Evolutionary conservation across 371 early-diverging fungal genomes (phyloP).

Genomic region (Rhizopus delemar): DNA sequence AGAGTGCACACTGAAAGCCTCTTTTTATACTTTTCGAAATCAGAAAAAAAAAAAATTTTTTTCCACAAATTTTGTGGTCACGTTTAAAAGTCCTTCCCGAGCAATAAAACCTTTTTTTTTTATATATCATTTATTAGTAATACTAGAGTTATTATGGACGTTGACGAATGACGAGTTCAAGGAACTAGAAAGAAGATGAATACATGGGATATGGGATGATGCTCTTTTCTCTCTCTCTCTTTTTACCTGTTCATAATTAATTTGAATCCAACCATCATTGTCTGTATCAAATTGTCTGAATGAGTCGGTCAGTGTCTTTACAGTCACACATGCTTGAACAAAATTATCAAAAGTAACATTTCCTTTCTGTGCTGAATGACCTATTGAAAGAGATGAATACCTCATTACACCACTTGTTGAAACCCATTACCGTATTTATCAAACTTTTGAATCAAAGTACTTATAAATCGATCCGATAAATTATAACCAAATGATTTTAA

Average conservation of each 20-base stretch:
- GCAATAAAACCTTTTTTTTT: no score
- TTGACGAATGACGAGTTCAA: constrained; percentile 37
- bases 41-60: constrained; percentile 15
- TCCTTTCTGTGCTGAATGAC: constrained; percentile 30
- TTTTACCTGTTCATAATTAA: constrained; percentile 73
- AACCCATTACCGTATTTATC: constrained; percentile 62
- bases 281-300: constrained; percentile 78
- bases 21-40: constrained; percentile 17
- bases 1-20: constrained; percentile 1
- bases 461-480: constrained; percentile 58
- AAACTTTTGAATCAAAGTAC: constrained; percentile 69
- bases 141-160: constrained; percentile 6
- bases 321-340: constrained; percentile 80
- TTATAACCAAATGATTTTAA: constrained; percentile 79
- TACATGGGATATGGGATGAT: background rate
- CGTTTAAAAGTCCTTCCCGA: no score
- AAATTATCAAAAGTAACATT: constrained; percentile 85
- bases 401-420: no score
- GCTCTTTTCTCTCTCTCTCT: background rate
- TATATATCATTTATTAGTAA: no score
- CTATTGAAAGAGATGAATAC: constrained; percentile 8
- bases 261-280: constrained; percentile 76
- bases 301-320: constrained; percentile 78
- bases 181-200: constrained; percentile 14
- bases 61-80: background rate